Percentiles rank a stretch among this genome's conserved stretches.
Evolutionary conservation across 192 early-diverging fungal genomes (phyloP).

Genomic region (Umbelopsis sp.): DNA sequence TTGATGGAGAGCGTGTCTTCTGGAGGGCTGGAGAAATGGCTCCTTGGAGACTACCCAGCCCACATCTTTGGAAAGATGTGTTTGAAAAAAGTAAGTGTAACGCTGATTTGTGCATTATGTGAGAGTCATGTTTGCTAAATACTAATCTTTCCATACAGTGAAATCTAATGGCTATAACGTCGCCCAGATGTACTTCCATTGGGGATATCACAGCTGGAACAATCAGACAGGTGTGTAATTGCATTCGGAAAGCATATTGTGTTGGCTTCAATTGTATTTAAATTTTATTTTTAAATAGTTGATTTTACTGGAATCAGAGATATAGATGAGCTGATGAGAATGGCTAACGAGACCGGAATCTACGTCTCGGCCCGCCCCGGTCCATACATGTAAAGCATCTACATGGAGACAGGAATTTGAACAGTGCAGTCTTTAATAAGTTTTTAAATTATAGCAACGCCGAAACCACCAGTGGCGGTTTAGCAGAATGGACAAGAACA

Average conservation of each 20-base stretch:
- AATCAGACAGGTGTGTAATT: constrained; percentile 23
- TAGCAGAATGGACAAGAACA: constrained; percentile 20
- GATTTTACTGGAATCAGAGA: constrained; percentile 62
- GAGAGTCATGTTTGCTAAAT: not conserved
- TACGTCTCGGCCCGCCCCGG: constrained; percentile 77
- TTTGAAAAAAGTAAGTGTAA: constrained; percentile 15
- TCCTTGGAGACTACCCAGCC: constrained; percentile 19
- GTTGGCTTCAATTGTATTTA: not conserved
- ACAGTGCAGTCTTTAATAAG: not conserved
- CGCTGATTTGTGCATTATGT: not conserved
- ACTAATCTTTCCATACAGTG: constrained; percentile 1
- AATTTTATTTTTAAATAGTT: not conserved
- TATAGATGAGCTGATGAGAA: constrained; percentile 60
- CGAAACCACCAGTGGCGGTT: constrained; percentile 27
- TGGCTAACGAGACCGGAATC: constrained; percentile 71
- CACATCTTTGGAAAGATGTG: constrained; percentile 5
- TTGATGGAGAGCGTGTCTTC: constrained; percentile 24
- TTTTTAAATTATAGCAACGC: constrained; percentile 18
- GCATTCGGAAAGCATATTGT: not conserved
- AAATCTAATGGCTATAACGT: constrained; percentile 60
- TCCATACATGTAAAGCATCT: constrained; percentile 68
- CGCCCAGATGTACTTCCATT: constrained; percentile 82
- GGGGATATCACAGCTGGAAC: constrained; percentile 70
- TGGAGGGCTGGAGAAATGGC: constrained; percentile 21
- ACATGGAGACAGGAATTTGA: not conserved